phyloP scores from a whole-genome alignment of 2,329 filamentous ascomycete species.

The Grosmannia serpens region DNA sequence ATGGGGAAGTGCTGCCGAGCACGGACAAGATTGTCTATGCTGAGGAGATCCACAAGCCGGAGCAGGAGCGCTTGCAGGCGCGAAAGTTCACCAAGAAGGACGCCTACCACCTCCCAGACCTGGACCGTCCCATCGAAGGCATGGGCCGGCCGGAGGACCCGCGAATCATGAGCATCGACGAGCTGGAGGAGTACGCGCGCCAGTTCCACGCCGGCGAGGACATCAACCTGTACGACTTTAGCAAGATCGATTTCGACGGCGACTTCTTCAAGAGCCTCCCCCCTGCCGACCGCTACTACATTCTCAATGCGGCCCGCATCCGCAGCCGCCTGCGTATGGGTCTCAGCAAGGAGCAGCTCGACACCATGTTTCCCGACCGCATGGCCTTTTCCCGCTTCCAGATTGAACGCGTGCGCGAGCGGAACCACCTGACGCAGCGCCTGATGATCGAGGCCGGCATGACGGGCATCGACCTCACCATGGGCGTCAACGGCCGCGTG shows the following conservation, averaged over 20 bases:
- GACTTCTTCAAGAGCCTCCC: slow-evolving; percentile 91
- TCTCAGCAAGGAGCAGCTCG: slow-evolving; percentile 88
- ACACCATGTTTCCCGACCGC: slow-evolving; percentile 91
- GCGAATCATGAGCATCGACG: slow-evolving; percentile 89
- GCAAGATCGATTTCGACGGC: slow-evolving; percentile 95
- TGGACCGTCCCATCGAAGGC: slow-evolving; percentile 64
- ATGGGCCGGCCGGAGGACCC: slow-evolving; percentile 91
- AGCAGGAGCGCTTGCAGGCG: slow-evolving; percentile 60
- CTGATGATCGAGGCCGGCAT: slow-evolving; percentile 92
- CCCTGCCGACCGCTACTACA: slow-evolving; percentile 87
- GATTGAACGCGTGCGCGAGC: slow-evolving; percentile 83
- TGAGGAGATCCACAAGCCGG: slow-evolving; percentile 75
- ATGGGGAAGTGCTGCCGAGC: slow-evolving; percentile 57
- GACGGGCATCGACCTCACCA: slow-evolving; percentile 62
- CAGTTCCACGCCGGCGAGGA: slow-evolving; percentile 91
- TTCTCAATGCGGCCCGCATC: slow-evolving; percentile 83
- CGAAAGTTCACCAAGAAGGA: slow-evolving; percentile 84
- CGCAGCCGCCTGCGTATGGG: slow-evolving; percentile 89
- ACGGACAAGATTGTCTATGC: slow-evolving; percentile 69
- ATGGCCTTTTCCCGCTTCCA: slow-evolving; percentile 97
- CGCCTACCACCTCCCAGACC: slow-evolving; percentile 84
- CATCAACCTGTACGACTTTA: slow-evolving; percentile 87
- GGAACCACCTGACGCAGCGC: slow-evolving; percentile 88
- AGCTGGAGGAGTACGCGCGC: slow-evolving; percentile 84
- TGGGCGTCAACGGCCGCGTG: slow-evolving; percentile 55